These are phyloP conservation scores for Thelonectria discophora DNA, from an alignment of 2,329 filamentous ascomycete genomes.

Conservation along the genomic window DNA sequence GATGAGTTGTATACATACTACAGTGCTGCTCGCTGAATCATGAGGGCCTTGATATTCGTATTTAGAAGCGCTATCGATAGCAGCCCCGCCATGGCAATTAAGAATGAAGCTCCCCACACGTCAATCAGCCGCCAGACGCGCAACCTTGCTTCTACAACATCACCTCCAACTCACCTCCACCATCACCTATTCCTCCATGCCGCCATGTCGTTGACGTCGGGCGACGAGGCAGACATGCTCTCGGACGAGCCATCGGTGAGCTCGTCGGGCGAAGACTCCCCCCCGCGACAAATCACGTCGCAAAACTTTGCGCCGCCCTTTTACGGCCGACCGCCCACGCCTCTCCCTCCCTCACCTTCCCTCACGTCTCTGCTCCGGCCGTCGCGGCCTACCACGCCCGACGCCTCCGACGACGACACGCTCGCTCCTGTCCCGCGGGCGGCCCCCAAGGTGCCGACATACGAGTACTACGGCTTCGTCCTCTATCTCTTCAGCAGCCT, in stretches of 20 bases:
- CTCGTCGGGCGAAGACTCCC: conserved; percentile 49
- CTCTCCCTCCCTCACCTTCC: conserved; percentile 89
- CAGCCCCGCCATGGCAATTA: too few relatives aligned
- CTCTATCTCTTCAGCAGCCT: conserved; percentile 90
- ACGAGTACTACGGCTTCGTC: conserved; percentile 99
- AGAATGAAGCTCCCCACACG: too few relatives aligned
- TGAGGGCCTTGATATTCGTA: too few relatives aligned
- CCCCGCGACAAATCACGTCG: conserved; percentile 54
- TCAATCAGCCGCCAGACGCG: conserved; percentile 20
- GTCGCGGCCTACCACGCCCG: conserved; percentile 91
- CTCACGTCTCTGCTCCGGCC: conserved; percentile 90
- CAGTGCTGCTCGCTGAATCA: too few relatives aligned
- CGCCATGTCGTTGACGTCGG: conserved; percentile 48
- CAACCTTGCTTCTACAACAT: conserved; percentile 5
- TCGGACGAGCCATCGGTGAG: conserved; percentile 47
- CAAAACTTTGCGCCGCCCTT: conserved; percentile 81
- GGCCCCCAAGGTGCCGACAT: conserved; percentile 94
- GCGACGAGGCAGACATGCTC: conserved; percentile 50
- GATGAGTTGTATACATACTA: conserved; percentile 31
- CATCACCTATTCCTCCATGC: not conserved
- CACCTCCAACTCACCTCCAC: conserved; percentile 1
- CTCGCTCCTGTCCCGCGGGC: conserved; percentile 87
- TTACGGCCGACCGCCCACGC: conserved; percentile 96
- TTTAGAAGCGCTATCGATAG: too few relatives aligned
- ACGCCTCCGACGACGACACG: conserved; percentile 88